phyloP scores from a whole-genome alignment of 805 yeast genomes.

The Metschnikowia rubicola region DNA sequence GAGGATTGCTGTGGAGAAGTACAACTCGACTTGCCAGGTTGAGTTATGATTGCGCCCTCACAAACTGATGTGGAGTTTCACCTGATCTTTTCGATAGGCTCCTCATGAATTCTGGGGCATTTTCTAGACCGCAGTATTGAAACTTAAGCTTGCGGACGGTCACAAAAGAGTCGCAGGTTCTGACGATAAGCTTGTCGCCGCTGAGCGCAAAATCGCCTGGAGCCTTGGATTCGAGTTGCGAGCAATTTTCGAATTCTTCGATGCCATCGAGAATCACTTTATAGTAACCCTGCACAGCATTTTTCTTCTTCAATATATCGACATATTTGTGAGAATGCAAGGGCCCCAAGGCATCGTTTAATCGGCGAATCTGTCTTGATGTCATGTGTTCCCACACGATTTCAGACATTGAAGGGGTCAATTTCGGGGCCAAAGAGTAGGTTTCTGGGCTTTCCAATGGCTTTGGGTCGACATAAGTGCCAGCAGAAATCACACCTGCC shows the following conservation, averaged over 20 bases:
- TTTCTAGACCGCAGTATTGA: slow-evolving; percentile 52
- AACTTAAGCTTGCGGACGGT: slow-evolving; percentile 41
- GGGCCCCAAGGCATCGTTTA: slow-evolving; percentile 54
- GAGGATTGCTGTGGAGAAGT: slow-evolving; percentile 76
- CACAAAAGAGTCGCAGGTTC: slow-evolving; percentile 44
- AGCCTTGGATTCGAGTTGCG: background rate
- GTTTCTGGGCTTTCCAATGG: slow-evolving; percentile 16
- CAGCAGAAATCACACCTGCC: slow-evolving; percentile 37
- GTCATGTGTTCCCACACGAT: slow-evolving; percentile 46
- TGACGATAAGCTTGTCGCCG: slow-evolving; percentile 31
- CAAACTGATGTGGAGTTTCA: slow-evolving; percentile 14
- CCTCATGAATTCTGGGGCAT: slow-evolving; percentile 40
- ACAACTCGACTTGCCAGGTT: slow-evolving; percentile 66
- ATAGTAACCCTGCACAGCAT: slow-evolving; percentile 26
- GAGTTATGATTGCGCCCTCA: slow-evolving; percentile 5
- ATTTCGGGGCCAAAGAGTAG: slow-evolving; percentile 57
- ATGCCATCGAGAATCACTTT: slow-evolving; percentile 47
- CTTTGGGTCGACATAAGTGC: slow-evolving; percentile 19
- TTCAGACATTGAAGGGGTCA: slow-evolving; percentile 39
- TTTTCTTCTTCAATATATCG: slow-evolving; percentile 26
- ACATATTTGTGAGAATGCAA: slow-evolving; percentile 44
- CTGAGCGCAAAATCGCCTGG: slow-evolving; percentile 24
- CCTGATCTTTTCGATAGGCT: slow-evolving; percentile 49
- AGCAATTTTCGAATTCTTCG: background rate
- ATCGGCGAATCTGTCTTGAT: slow-evolving; percentile 38